These are phyloP conservation scores for Daldinia caldariorum DNA, from an alignment of 495 filamentous ascomycete genomes.

Conservation along the genomic window DNA sequence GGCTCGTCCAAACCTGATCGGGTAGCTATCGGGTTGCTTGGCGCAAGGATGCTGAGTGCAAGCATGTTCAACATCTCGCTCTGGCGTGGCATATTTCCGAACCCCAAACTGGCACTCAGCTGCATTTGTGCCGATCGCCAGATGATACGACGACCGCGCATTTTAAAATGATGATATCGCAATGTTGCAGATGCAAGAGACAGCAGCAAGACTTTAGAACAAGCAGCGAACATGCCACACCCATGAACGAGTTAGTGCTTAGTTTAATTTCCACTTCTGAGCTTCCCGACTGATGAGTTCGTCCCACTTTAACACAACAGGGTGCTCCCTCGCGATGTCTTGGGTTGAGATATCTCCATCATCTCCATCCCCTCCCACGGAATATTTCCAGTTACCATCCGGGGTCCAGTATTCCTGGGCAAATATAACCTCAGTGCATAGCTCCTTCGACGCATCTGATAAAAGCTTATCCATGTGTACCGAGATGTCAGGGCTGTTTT, in stretches of 20 bases:
- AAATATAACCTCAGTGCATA: conserved; percentile 72
- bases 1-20: conserved; percentile 2
- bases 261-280: conserved; percentile 53
- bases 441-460: conserved; percentile 64
- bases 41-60: too few relatives aligned
- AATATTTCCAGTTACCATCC: conserved; percentile 72
- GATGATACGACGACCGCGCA: too few relatives aligned
- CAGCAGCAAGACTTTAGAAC: not conserved
- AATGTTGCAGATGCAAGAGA: not conserved
- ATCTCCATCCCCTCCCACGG: conserved; percentile 51
- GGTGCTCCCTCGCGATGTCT: conserved; percentile 68
- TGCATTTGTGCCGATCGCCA: not conserved
- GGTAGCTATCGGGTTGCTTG: conserved; percentile 1
- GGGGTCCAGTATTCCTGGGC: conserved; percentile 65
- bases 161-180: too few relatives aligned
- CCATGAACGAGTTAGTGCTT: conserved; percentile 34
- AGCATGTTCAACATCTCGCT: not conserved
- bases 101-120: not conserved
- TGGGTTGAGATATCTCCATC: conserved; percentile 54
- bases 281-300: conserved; percentile 55
- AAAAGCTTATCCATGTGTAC: conserved; percentile 53
- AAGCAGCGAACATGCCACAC: conserved; percentile 7
- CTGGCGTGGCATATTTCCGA: not conserved
- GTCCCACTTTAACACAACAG: conserved; percentile 67
- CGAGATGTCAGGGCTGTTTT: conserved; percentile 22